Evolutionary conservation across 2,329 filamentous ascomycete genomes (phyloP).

Genomic region (Cytospora paraplurivora): DNA sequence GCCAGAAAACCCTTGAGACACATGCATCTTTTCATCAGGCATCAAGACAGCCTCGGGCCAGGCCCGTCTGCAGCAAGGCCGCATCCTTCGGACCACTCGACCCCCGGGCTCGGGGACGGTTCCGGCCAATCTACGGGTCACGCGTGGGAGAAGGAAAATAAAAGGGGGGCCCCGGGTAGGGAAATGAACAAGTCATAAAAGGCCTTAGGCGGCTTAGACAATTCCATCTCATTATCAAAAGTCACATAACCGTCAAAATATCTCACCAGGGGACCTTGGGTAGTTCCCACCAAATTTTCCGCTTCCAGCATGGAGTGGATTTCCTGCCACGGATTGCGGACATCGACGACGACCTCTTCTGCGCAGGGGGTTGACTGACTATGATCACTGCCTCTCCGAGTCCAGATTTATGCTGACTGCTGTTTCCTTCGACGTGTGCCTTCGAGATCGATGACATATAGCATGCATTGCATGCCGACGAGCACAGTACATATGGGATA

Average conservation of each 20-base stretch:
- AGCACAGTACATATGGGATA: not conserved
- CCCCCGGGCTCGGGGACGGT: not conserved
- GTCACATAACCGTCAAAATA: no score
- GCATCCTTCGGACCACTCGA: not conserved
- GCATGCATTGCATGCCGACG: not conserved
- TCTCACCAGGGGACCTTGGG: no score
- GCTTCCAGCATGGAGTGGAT: no score
- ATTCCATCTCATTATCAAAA: not conserved
- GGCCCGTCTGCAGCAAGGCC: not conserved
- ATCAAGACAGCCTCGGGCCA: not conserved
- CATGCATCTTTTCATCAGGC: not conserved
- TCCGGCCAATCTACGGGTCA: conserved; percentile 16
- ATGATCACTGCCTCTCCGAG: not conserved
- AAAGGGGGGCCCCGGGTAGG: not conserved
- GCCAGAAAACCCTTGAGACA: not conserved
- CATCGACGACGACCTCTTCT: no score
- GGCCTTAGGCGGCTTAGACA: not conserved
- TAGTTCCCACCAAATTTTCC: no score
- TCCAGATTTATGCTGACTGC: not conserved
- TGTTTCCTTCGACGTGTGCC: not conserved
- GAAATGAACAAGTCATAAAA: not conserved
- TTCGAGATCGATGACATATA: not conserved
- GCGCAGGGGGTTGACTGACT: no score
- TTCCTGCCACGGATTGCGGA: no score
- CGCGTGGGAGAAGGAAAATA: not conserved